Conservation (phyloP, 352 stramenopile species). For the Aphanomyces invadans region DNA sequence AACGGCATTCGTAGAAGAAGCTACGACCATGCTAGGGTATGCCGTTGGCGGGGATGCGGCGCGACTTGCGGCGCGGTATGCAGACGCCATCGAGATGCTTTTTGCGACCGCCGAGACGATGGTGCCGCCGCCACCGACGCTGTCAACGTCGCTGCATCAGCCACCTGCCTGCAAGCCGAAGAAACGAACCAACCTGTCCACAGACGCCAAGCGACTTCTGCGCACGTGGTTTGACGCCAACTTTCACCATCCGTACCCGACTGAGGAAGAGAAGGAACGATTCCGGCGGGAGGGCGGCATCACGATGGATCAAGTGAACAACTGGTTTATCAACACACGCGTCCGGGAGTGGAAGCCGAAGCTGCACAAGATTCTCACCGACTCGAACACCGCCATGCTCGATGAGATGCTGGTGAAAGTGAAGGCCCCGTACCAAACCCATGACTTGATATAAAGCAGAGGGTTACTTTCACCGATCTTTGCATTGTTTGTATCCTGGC, state of each 20-base stretch:
- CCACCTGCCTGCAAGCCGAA: conserved; percentile 30
- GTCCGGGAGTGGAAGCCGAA: conserved; percentile 82
- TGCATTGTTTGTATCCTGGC: no score
- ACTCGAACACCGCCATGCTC: conserved; percentile 55
- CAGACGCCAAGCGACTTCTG: conserved; percentile 62
- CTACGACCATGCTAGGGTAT: background rate
- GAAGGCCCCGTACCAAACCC: conserved; percentile 49
- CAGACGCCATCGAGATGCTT: background rate
- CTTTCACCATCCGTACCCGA: conserved; percentile 76
- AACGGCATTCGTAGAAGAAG: background rate
- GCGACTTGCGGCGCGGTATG: background rate
- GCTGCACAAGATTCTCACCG: conserved; percentile 57
- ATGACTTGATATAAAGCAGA: conserved; percentile 3
- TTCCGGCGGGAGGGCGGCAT: conserved; percentile 59
- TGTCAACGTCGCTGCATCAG: background rate
- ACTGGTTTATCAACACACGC: conserved; percentile 85
- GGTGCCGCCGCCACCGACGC: background rate
- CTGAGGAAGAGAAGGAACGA: conserved; percentile 74
- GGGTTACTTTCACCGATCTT: background rate
- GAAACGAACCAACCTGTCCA: conserved; percentile 69
- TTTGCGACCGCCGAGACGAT: background rate
- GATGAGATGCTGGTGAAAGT: conserved; percentile 76
- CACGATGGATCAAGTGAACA: conserved; percentile 82
- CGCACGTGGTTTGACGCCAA: conserved; percentile 78
- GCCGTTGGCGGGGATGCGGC: background rate